Base-by-base conservation (phyloP, 2,329 filamentous ascomycete genomes). In the Fusarium globosum region DNA sequence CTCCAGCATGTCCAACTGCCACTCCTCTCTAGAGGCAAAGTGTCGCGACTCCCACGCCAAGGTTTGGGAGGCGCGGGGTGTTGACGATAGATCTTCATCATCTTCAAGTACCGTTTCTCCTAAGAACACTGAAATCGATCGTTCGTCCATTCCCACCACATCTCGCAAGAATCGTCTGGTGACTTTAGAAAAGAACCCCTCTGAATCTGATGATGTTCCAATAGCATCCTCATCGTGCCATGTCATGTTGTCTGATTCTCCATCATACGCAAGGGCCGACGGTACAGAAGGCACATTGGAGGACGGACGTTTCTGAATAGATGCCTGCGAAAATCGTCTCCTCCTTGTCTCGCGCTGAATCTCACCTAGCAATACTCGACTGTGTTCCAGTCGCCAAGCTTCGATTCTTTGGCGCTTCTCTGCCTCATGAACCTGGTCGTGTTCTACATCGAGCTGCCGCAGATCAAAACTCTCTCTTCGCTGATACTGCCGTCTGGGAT, bases 311-410 rank as follows among this genome's bases (percentile, higher is more conserved):
- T 79, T 79, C 30, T 79, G 78, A 58, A 76, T 65, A 18, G 88
- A 90, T 49, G 85, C 85, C 75, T 90, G 85, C 13, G 90, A 92
- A 80, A 90, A 88, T 38, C 91, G 87, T 65, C 93, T 89, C 65
- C 93, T 88, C 70, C 87, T 85, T 62, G 95, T 97, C 82, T 97
- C 94, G 70, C 90, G 92, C 81, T 97, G 93, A 53, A 98, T 95
- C 82, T 98, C 94, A 63, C 97, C 93, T 39, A 98, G 82, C 35
- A 99, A 85, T 16, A 94, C 90, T 66, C 90, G 90, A 81, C 95
- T 97, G 81, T 99, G 95, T 79, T 98, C 96, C 79, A 97, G 83
- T 63, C 95, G 90, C 96, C 96, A 99, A 58, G 90, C 89, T 82
- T 98, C 96, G 79, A 99, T 97, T 68, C 96, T 89, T 76, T 92